A percentile compares a stretch with the other conserved stretches of the same genome.
phyloP scores from a whole-genome alignment of 2,329 filamentous ascomycete species.

The Xylaria sp. region DNA sequence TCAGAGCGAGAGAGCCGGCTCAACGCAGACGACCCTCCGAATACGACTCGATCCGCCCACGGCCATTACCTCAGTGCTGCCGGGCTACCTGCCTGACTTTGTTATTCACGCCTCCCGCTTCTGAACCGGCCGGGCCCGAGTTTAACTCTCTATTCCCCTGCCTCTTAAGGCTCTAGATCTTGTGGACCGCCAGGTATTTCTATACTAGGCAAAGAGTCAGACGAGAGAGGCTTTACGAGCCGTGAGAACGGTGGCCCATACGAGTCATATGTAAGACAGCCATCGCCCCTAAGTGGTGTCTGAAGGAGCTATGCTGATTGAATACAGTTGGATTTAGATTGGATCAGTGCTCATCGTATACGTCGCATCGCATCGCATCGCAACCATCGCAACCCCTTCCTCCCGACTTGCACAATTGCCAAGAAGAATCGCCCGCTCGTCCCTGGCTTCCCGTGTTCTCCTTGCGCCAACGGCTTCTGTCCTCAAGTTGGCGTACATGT shows the following conservation, averaged over 20 bases:
- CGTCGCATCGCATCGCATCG: conserved; percentile 14
- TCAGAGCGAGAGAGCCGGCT: conserved; percentile 10
- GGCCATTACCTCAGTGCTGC: conserved; percentile 6
- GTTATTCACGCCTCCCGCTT: neutral
- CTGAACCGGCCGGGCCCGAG: neutral
- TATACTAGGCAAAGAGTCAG: neutral
- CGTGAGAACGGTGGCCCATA: conserved; percentile 2
- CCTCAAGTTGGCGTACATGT: neutral
- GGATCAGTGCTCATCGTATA: conserved; percentile 13
- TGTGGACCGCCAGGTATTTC: neutral
- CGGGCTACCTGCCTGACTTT: neutral
- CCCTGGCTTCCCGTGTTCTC: neutral
- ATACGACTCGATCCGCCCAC: conserved; percentile 1
- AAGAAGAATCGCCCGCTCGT: conserved; percentile 1
- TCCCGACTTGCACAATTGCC: neutral
- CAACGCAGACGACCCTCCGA: neutral
- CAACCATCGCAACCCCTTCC: neutral
- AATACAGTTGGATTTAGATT: conserved; percentile 9
- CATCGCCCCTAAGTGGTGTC: neutral
- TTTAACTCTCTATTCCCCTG: neutral
- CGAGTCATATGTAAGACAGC: conserved; percentile 5
- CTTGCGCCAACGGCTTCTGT: neutral
- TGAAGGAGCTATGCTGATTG: conserved; percentile 22
- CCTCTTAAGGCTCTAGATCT: neutral
- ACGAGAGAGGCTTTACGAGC: neutral